phyloP scores from a whole-genome alignment of 257 asterid genomes.

The Nicotiana sylvestris region DNA sequence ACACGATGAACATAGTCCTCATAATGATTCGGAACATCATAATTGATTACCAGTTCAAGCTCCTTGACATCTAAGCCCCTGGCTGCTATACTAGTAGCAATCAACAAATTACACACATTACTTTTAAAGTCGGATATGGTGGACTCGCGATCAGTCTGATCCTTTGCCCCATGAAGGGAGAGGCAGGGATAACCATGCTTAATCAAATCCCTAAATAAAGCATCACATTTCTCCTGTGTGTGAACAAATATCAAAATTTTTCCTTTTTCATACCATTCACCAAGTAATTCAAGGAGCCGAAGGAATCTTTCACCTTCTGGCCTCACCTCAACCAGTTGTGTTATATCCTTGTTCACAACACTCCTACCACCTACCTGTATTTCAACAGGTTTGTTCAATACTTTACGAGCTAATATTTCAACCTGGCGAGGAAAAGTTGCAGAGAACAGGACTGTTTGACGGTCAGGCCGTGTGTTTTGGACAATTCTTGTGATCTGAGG shows the following conservation, averaged over 20 bases:
- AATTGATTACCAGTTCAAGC: slow-evolving; percentile 78
- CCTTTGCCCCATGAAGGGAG: slow-evolving; percentile 91
- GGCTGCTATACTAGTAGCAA: slow-evolving; percentile 88
- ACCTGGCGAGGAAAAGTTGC: slow-evolving; percentile 96
- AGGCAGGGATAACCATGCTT: slow-evolving; percentile 81
- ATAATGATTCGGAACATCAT: slow-evolving; percentile 81
- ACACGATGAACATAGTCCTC: slow-evolving; percentile 97
- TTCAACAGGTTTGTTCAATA: slow-evolving; percentile 77
- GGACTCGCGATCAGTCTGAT: slow-evolving; percentile 89
- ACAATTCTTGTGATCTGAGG: slow-evolving; percentile 89
- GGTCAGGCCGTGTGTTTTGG: slow-evolving; percentile 84
- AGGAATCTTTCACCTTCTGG: slow-evolving; percentile 81
- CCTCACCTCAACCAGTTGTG: slow-evolving; percentile 84
- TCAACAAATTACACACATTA: slow-evolving; percentile 65
- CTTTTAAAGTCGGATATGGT: slow-evolving; percentile 77
- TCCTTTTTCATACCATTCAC: slow-evolving; percentile 92
- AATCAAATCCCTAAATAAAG: slow-evolving; percentile 62
- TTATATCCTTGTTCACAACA: slow-evolving; percentile 89
- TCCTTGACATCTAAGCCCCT: slow-evolving; percentile 95
- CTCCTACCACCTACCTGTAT: slow-evolving; percentile 94
- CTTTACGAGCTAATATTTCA: slow-evolving; percentile 82
- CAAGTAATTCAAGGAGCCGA: slow-evolving; percentile 68
- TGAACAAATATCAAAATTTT: slow-evolving; percentile 78
- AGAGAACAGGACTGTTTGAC: slow-evolving; percentile 86
- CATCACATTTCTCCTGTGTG: slow-evolving; percentile 81